Conservation (phyloP, 192 early-diverging fungal genomes). For the Gonapodya sp. region DNA sequence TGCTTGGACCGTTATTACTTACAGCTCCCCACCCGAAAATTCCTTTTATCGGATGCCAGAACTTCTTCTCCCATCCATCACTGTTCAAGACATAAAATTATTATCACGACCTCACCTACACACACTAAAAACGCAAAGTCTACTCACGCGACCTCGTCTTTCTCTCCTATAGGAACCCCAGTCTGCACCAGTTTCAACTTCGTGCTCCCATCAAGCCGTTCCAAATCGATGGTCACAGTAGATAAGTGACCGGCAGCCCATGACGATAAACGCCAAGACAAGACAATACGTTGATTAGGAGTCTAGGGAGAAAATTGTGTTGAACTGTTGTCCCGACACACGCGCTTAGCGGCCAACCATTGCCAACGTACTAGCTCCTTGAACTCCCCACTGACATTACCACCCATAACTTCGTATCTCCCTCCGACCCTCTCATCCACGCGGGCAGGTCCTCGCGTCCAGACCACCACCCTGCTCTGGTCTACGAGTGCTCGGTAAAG, state of each 20-base stretch:
- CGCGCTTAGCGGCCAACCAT: background rate
- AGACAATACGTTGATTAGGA: slow-evolving; percentile 65
- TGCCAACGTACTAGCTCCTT: slow-evolving; percentile 59
- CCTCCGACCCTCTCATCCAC: slow-evolving; percentile 51
- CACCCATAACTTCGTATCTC: slow-evolving; percentile 72
- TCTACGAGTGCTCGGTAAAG: slow-evolving; percentile 77
- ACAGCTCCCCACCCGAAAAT: slow-evolving; percentile 67
- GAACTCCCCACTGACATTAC: slow-evolving; percentile 74
- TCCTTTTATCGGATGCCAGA: slow-evolving; percentile 79
- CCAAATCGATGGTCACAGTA: slow-evolving; percentile 63
- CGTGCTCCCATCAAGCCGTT: slow-evolving; percentile 56
- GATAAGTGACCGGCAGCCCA: slow-evolving; percentile 87
- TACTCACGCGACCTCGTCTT: slow-evolving; percentile 79
- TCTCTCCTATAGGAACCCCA: slow-evolving; percentile 80
- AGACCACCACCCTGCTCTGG: slow-evolving; percentile 53
- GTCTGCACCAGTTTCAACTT: slow-evolving; percentile 64
- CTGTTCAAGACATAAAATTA: background rate
- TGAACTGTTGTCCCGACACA: too few species aligned
- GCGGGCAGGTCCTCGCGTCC: slow-evolving; percentile 67
- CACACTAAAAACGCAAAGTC: slow-evolving; percentile 34
- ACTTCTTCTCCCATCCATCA: background rate
- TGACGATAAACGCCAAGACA: slow-evolving; percentile 73
- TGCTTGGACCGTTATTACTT: background rate
- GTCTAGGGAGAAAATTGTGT: too few species aligned
- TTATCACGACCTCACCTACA: background rate